These are phyloP conservation scores for Senecio squalidus DNA, from an alignment of 140 eudicot genomes.

Conservation along the genomic window DNA sequence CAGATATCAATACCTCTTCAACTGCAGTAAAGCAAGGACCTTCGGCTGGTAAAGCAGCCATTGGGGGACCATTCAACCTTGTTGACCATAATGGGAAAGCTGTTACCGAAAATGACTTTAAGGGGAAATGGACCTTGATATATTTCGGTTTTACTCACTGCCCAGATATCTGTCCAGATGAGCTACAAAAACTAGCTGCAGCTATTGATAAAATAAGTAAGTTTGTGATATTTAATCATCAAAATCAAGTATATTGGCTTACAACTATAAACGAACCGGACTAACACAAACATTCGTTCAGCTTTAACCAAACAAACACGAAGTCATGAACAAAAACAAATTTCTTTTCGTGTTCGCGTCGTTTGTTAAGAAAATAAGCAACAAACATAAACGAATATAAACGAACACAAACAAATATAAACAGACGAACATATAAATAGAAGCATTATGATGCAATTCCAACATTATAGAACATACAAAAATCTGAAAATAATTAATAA, in stretches of 20 bases:
- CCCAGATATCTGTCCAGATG: slow-evolving; percentile 98
- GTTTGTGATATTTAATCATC: slow-evolving; percentile 6
- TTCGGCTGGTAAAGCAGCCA: slow-evolving; percentile 92
- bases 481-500: too few relatives aligned
- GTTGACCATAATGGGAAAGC: slow-evolving; percentile 81
- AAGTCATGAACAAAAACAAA: too few relatives aligned
- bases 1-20: slow-evolving; percentile 67
- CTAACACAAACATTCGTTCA: too few relatives aligned
- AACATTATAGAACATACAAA: too few relatives aligned
- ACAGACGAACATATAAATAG: too few relatives aligned
- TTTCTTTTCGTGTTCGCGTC: too few relatives aligned
- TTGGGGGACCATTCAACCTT: slow-evolving; percentile 91
- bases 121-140: slow-evolving; percentile 79
- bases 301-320: too few relatives aligned
- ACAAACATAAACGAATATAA: too few relatives aligned
- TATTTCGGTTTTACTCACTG: slow-evolving; percentile 96
- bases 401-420: too few relatives aligned
- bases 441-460: too few relatives aligned
- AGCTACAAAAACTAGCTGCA: slow-evolving; percentile 78
- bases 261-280: too few relatives aligned
- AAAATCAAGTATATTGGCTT: not conserved
- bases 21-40: slow-evolving; percentile 77
- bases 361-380: too few relatives aligned
- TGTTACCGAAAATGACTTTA: slow-evolving; percentile 74
- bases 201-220: slow-evolving; percentile 92